phyloP scores from a whole-genome alignment of 2,329 filamentous ascomycete species.

The Elsinoe arachidis region DNA sequence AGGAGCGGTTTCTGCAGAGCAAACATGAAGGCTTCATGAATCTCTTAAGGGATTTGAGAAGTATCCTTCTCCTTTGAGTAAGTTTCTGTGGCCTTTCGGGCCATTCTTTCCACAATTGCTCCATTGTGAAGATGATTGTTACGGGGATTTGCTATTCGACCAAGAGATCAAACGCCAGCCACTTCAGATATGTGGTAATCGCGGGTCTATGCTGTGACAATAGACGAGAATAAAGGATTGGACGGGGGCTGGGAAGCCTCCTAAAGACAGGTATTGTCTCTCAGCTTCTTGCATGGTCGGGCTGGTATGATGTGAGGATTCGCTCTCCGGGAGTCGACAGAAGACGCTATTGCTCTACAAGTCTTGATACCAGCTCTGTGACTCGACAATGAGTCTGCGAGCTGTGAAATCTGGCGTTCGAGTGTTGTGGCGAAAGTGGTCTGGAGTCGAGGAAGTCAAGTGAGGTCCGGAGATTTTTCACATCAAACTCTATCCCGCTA shows the following conservation, averaged over 20 bases:
- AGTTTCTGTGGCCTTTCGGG: background rate
- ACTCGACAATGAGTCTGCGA: background rate
- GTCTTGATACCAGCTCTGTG: background rate
- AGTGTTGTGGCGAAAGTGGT: background rate
- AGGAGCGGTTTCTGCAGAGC: slow-evolving; percentile 11
- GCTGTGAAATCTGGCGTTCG: background rate
- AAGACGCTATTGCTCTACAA: background rate
- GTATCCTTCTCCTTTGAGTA: slow-evolving; percentile 9
- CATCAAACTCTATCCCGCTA: background rate
- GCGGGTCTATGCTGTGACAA: background rate
- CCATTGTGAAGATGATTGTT: background rate
- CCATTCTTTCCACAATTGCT: slow-evolving; percentile 1
- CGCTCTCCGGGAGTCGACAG: background rate
- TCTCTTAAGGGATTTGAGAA: background rate
- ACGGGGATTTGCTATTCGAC: background rate
- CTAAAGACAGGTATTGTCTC: slow-evolving; percentile 12
- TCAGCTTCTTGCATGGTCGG: slow-evolving; percentile 13
- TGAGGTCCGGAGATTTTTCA: slow-evolving; percentile 3
- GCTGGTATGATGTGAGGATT: background rate
- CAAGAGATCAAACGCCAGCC: background rate
- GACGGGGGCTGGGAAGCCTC: slow-evolving; percentile 12
- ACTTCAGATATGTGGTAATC: background rate
- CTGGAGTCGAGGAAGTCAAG: background rate
- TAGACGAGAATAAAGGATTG: slow-evolving; percentile 6
- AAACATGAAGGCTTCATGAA: slow-evolving; percentile 11